Percentiles rank a stretch among this genome's conserved stretches.
Evolutionary conservation across 1,139 yeast genomes (phyloP).

Genomic region (Geotrichum citri-aurantii): DNA sequence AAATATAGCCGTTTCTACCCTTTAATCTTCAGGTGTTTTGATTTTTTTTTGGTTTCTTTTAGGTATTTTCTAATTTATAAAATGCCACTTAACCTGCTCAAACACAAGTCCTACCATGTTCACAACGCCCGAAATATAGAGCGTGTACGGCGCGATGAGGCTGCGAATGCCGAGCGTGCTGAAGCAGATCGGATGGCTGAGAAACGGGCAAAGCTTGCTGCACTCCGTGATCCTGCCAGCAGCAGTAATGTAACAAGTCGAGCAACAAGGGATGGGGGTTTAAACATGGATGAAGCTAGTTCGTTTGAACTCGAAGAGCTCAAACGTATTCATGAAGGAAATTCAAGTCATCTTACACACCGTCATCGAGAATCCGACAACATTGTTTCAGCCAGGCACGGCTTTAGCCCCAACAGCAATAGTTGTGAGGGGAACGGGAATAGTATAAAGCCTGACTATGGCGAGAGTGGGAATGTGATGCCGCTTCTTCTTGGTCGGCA

Average conservation of each 20-base stretch:
- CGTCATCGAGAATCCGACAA: not conserved
- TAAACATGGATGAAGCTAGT: not conserved
- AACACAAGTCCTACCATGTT: constrained; percentile 34
- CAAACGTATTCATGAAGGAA: not conserved
- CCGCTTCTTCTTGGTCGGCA: not conserved
- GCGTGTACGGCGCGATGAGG: constrained; percentile 32
- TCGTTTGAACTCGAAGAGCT: not conserved
- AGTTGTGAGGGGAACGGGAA: not conserved
- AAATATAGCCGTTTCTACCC: no score
- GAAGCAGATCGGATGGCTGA: constrained; percentile 14
- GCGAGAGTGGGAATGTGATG: not conserved
- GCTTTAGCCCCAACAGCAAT: not conserved
- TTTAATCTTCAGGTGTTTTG: no score
- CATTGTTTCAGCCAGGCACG: not conserved
- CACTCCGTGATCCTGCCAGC: no score
- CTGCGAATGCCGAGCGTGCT: constrained; percentile 22
- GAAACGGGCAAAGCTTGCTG: not conserved
- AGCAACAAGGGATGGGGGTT: not conserved
- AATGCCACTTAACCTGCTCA: constrained; percentile 31
- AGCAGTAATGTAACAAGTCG: not conserved
- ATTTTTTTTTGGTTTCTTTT: not conserved
- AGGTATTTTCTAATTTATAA: not conserved
- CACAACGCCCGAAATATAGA: constrained; percentile 28
- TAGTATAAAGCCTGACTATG: not conserved
- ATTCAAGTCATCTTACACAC: not conserved